Evolutionary conservation across 768 basidiomycete genomes (phyloP), one percentile per base, ranked within the genome.

Genomic region (Hygrocybe coccinea): DNA sequence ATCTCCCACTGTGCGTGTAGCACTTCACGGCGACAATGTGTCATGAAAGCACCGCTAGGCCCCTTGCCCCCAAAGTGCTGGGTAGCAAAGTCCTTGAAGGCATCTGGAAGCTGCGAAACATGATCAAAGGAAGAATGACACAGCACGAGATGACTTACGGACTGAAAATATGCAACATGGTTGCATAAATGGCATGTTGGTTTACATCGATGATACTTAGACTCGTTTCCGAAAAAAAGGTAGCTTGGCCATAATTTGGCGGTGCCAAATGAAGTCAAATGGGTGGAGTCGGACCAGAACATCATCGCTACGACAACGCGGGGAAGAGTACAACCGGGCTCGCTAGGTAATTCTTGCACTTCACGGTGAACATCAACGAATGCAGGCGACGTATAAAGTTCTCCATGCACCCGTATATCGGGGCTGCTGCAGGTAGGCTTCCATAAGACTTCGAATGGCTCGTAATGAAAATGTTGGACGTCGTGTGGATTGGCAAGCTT

Each of bases 171-270:
- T 0, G 70, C 73, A 3, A 77, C 12, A 52, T 76, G 74, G 37
- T 74, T 57, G 43, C 67, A 50, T 52, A 64, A 44, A 39, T 61
- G 24, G 10, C 61, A 38, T 4, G 46, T 53, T 0, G 74, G 76
- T 5, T 67, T 65, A 0, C 58, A 58, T 0, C 70, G 62, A 0
- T 62, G 39, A 49, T 74, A 80, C 52, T 80, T 80, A 0, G 78
- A 78, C 10, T 67, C 62, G 54, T 72, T 72, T 0, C 73, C 74
- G 47, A 78, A 72, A 24, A 59, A 71, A 8, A 74, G 36, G 47
- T 79, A 80, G 0, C 74, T 29, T 1, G 76, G 77, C 79, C 75
- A 79, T 0, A 73, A 57, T 4, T 62, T 64, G 0, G 72, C 69
- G 17, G 56, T 69, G 0, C 75, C 74, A 62, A 75, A 74, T 36